Conservation (phyloP, 495 filamentous ascomycete species). For the Glutinoglossum americanum region DNA sequence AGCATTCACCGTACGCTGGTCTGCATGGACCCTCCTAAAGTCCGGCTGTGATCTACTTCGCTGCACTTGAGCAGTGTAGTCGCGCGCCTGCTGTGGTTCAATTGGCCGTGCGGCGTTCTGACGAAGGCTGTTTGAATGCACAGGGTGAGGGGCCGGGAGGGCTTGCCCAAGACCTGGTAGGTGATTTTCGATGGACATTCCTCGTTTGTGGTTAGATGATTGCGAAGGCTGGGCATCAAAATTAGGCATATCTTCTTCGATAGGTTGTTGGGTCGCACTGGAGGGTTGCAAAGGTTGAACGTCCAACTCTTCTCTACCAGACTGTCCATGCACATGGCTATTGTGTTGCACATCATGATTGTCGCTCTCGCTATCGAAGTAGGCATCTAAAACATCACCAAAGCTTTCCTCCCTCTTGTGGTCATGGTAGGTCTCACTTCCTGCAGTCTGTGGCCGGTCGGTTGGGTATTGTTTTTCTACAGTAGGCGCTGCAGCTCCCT, state of each 20-base stretch:
- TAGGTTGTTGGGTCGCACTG: not conserved
- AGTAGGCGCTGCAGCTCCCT: not conserved
- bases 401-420: not conserved
- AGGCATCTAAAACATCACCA: slow-evolving; percentile 1
- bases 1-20: not conserved
- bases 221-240: slow-evolving; percentile 42
- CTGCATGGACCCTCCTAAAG: slow-evolving; percentile 28
- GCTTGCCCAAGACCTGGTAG: slow-evolving; percentile 25
- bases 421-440: not conserved
- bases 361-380: not conserved
- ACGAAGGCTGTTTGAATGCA: not conserved
- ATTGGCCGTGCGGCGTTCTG: slow-evolving; percentile 13
- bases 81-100: not conserved
- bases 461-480: not conserved
- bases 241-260: slow-evolving; percentile 42
- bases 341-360: not conserved
- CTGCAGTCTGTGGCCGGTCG: not conserved
- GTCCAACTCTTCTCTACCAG: not conserved
- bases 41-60: slow-evolving; percentile 49
- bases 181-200: slow-evolving; percentile 28
- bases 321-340: not conserved
- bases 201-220: slow-evolving; percentile 12
- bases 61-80: slow-evolving; percentile 13
- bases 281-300: not conserved
- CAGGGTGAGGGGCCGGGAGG: slow-evolving; percentile 14